These are phyloP conservation scores for Cladophialophora carrionii DNA, from an alignment of 2,329 filamentous ascomycete genomes.

Conservation along the genomic window DNA sequence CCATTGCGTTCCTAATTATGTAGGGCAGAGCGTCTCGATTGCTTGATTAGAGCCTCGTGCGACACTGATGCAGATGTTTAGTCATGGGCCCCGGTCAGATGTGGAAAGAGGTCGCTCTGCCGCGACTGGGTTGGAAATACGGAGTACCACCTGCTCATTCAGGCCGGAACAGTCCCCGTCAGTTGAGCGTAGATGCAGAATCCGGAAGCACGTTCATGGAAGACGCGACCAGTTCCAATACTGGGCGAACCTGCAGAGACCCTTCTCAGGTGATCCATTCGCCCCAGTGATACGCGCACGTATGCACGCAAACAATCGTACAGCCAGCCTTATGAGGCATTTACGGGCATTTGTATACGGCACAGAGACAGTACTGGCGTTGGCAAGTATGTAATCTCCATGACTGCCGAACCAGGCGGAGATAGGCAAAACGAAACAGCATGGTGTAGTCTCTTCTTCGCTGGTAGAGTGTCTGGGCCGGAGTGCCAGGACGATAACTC, in stretches of 20 bases:
- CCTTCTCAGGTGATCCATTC: background rate
- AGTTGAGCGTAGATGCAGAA: background rate
- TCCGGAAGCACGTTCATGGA: background rate
- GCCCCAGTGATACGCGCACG: background rate
- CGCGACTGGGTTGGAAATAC: background rate
- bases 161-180: background rate
- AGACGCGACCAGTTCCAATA: background rate
- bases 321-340: slow-evolving; percentile 14
- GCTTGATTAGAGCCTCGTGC: slow-evolving; percentile 4
- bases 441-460: background rate
- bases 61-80: slow-evolving; percentile 9
- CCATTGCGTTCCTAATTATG: background rate
- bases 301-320: background rate
- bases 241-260: background rate
- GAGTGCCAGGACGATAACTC: background rate
- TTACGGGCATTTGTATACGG: slow-evolving; percentile 6
- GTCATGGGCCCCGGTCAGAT: background rate
- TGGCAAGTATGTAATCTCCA: slow-evolving; percentile 7
- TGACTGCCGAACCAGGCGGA: background rate
- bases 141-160: background rate
- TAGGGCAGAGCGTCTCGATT: background rate
- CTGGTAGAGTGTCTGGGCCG: background rate
- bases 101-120: background rate
- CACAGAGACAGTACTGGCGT: background rate
- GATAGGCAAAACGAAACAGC: background rate